Evolutionary conservation across 441 rosid genomes (phyloP).

Genomic region (Isatis lusitanica): DNA sequence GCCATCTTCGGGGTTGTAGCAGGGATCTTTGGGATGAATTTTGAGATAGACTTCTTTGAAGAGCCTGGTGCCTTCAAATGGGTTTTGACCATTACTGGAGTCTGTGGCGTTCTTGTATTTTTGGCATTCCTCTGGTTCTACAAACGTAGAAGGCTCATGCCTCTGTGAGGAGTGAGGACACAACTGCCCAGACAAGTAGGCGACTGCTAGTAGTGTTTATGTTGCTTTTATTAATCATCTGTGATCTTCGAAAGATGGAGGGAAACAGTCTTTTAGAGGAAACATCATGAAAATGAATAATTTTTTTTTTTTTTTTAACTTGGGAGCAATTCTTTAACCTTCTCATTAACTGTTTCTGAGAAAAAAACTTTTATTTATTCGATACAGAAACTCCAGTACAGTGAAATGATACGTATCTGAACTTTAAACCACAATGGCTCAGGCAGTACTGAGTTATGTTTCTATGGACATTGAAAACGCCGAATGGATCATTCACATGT

Average conservation of each 20-base stretch:
- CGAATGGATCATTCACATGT: neutral
- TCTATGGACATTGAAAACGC: slow-evolving; percentile 10
- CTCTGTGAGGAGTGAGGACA: slow-evolving; percentile 42
- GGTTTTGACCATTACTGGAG: slow-evolving; percentile 81
- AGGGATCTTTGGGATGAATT: slow-evolving; percentile 96
- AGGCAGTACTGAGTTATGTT: slow-evolving; percentile 22
- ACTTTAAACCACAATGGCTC: neutral
- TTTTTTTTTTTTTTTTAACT: neutral
- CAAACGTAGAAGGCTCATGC: slow-evolving; percentile 91
- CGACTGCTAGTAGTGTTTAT: neutral
- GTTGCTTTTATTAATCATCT: neutral
- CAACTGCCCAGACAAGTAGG: slow-evolving; percentile 8
- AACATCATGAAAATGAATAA: slow-evolving; percentile 1
- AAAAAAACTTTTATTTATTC: neutral
- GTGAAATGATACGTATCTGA: slow-evolving; percentile 2
- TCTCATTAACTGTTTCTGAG: neutral
- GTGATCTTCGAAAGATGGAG: neutral
- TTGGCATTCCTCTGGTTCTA: slow-evolving; percentile 83
- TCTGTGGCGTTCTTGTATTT: slow-evolving; percentile 59
- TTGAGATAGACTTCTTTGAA: slow-evolving; percentile 62
- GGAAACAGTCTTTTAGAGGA: slow-evolving; percentile 2
- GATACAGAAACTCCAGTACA: slow-evolving; percentile 20
- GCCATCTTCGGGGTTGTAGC: slow-evolving; percentile 98
- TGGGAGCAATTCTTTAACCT: neutral
- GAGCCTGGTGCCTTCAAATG: slow-evolving; percentile 73